Base-by-base conservation (phyloP, 2,329 filamentous ascomycete species). In the Mycosphaerella arachidis region DNA sequence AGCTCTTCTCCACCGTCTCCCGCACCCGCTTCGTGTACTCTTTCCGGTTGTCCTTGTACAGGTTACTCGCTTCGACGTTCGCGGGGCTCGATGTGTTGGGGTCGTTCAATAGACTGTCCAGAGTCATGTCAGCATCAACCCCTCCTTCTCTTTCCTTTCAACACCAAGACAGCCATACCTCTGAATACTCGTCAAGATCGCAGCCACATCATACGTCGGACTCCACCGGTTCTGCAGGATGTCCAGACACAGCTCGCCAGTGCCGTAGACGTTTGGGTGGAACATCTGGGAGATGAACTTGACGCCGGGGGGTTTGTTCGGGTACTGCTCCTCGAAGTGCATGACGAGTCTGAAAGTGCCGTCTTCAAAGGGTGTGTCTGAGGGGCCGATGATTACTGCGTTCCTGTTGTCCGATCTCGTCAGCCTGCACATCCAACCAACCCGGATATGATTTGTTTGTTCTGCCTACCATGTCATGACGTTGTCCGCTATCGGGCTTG, bases 211-310 rank as follows among this genome's bases (percentile, higher is more conserved):
- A 75, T 99, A 99, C 9, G 94, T 97, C 16, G 94, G 94, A 74
- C 93, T 97, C 94, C 94, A 99, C 67, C 94, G 83, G 74, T 99
- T 99, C 77, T 99, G 94, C 60, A 99, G 77, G 67, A 99, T 99
- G 73, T 99, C 94, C 67, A 99, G 79, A 73, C 94, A 99, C 54
- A 99, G 83, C 79, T 99, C 94, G 63, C 94, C 94, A 0, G 92
- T 97, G 56, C 90, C 92, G 74, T 99, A 99, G 59, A 99, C 94
- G 73, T 99, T 99, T 18, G 94, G 94, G 71, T 99, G 94, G 77
- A 99, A 99, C 94, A 99, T 99, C 75, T 94, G 87, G 76, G 91
- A 96, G 75, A 99, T 96, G 75, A 99, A 99, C 74, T 97, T 97
- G 78, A 97, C 94, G 35, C 92, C 90, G 0, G 94, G 94, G 5